A percentile compares a stretch with the other conserved stretches of the same genome.
These are phyloP conservation scores for Craterostigma plantagineum DNA, from an alignment of 257 asterid genomes.

Conservation along the genomic window DNA sequence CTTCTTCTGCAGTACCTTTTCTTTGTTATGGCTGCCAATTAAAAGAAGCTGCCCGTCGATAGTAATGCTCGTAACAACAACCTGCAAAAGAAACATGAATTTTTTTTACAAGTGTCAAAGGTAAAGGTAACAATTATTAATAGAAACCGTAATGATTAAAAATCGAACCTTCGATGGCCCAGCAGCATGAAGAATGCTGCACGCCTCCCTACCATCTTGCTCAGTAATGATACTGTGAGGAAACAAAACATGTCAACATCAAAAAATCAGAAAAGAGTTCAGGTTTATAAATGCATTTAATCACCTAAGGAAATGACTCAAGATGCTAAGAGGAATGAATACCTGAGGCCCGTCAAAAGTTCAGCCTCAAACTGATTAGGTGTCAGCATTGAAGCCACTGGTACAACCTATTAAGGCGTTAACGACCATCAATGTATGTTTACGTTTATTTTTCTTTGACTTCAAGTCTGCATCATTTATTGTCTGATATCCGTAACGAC, in stretches of 20 bases:
- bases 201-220: constrained; percentile 90
- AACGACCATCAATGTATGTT: no score
- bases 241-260: constrained; percentile 6
- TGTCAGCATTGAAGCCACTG: constrained; percentile 93
- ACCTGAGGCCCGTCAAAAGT: constrained; percentile 68
- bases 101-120: no score
- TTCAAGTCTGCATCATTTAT: background rate
- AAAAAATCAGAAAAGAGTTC: constrained; percentile 2
- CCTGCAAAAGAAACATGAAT: constrained; percentile 28
- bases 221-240: constrained; percentile 64
- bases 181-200: constrained; percentile 83
- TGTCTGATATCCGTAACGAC: no score
- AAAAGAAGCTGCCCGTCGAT: constrained; percentile 65
- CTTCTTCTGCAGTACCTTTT: constrained; percentile 28
- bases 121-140: background rate
- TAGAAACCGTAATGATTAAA: background rate
- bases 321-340: constrained; percentile 14
- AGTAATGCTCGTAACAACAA: constrained; percentile 84
- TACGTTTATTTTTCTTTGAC: no score
- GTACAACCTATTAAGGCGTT: constrained; percentile 51
- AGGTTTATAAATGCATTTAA: no score
- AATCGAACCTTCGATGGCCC: constrained; percentile 79
- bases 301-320: no score
- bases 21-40: constrained; percentile 83
- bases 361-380: constrained; percentile 99